Base-by-base conservation (phyloP, 805 yeast genomes). In the Yamadazyma laniorum region DNA sequence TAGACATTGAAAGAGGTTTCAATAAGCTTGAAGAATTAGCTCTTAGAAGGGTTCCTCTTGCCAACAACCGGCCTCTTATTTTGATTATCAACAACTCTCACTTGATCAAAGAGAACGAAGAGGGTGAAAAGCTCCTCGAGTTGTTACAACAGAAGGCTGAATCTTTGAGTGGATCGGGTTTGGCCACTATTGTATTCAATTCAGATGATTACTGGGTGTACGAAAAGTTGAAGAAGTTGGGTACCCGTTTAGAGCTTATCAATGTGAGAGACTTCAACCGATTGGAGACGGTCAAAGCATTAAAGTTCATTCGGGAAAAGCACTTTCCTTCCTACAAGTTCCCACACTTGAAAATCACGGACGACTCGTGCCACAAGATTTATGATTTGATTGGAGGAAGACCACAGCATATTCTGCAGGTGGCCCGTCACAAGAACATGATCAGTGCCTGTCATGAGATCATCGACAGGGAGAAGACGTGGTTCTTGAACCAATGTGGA, bases 191-290 rank as follows among this genome's bases (percentile, higher is more conserved):
- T 60, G 67, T 85, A 9, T 85, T 85, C 66, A 83, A 83, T 50
- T 77, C 85, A 44, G 95, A 85, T 56, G 95, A 86, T 51, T 86
- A 86, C 59, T 86, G 95, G 95, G 73, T 86, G 1, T 86, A 84
- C 56, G 93, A 85, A 49, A 75, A 88, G 39, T 64, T 86, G 46
- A 82, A 82, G 50, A 72, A 72, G 38, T 63, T 82, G 14, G 86
- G 89, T 0, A 86, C 95, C 0, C 69, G 91, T 23, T 59, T 86
- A 31, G 93, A 86, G 37, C 79, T 85, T 16, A 64, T 86, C 37
- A 79, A 82, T 43, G 82, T 85, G 25, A 67, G 77, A 34, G 86
- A 85, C 52, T 72, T 86, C 41, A 63, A 65, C 26, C 62, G 86
- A 14, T 31, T 35, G 0, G 80, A 84, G 43, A 70, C 89, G 1